Evolutionary conservation across 306 rosid species (phyloP), one percentile per base, ranked within the genome.

Genomic region (Datisca glomerata): DNA sequence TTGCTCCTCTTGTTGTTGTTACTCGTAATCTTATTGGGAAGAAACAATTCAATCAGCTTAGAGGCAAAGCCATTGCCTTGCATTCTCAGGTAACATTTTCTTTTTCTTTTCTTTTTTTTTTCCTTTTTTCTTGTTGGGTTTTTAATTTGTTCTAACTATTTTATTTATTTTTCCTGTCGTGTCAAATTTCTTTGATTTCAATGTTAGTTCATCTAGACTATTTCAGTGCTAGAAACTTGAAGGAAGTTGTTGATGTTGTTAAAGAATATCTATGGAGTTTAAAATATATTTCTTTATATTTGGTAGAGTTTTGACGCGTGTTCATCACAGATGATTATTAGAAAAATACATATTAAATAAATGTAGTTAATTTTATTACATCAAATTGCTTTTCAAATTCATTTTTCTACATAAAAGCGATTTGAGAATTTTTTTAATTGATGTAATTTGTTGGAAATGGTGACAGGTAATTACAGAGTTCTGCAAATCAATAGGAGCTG

Each of bases 401-500:
- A 14, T 31, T 31, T 11, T 11, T 8, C 33, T 28, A 28, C 33
- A 25, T 12, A 28, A 28, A 28, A 0, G 33, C 2, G 2, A 12
- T 6, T 12, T 1, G n/a, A 31, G 36, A 2, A 8, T 12, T 31
- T 31, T 14, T 8, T 31, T 8, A 2, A 8, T 31, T 31, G 10
- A 1, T 31, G 13, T n/a, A n/a, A n/a, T 5, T 31, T 10, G 36
- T 28, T 8, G 3, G 36, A 3, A 31, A 31, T 4, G 3, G 13
- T 4, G 0, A 23, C 58, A 89, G 97, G 91, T 91, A 33, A 91
- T 91, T 16, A 89, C 95, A 1, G 98, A 91, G 39, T 91, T 91
- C 56, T 91, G 98, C 86, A 91, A 91, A 73, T 77, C 95, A 57
- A 80, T 80, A 51, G 98, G 98, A 46, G 96, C 98, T 36, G 98